Evolutionary conservation across 768 basidiomycete species (phyloP).

Genomic region (Collybia mongolica): DNA sequence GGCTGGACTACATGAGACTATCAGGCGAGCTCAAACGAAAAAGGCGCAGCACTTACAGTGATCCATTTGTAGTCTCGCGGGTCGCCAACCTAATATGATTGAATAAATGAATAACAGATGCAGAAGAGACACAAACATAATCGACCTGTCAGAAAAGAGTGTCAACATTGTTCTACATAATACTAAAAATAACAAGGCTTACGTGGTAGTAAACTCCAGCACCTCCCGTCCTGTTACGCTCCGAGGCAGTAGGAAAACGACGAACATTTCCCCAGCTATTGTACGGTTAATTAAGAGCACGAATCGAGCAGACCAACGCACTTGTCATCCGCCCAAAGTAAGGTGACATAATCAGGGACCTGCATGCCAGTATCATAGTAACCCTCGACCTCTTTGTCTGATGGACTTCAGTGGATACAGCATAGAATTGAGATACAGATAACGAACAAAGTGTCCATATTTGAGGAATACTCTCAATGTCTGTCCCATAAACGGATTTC

Average conservation of each 20-base stretch:
- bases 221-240: slow-evolving; percentile 63
- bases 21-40: not conserved
- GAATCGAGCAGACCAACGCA: slow-evolving; percentile 20
- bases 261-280: slow-evolving; percentile 69
- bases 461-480: slow-evolving; percentile 55
- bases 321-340: slow-evolving; percentile 77
- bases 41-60: slow-evolving; percentile 32
- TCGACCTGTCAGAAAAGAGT: slow-evolving; percentile 34
- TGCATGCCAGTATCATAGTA: slow-evolving; percentile 64
- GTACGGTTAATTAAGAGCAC: not conserved
- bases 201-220: slow-evolving; percentile 74
- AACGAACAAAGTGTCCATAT: slow-evolving; percentile 60
- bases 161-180: not conserved
- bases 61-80: slow-evolving; percentile 76
- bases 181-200: slow-evolving; percentile 12
- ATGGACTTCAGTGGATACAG: not conserved
- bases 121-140: slow-evolving; percentile 30
- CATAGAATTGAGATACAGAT: not conserved
- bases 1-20: slow-evolving; percentile 37
- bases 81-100: slow-evolving; percentile 51
- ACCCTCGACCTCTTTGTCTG: slow-evolving; percentile 62
- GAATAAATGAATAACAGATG: not conserved
- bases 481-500: slow-evolving; percentile 44
- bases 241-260: slow-evolving; percentile 50
- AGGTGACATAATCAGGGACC: slow-evolving; percentile 62